Percentiles rank a stretch among this genome's conserved stretches.
Conservation (phyloP, 441 rosid species). For the Daphne laureola region DNA sequence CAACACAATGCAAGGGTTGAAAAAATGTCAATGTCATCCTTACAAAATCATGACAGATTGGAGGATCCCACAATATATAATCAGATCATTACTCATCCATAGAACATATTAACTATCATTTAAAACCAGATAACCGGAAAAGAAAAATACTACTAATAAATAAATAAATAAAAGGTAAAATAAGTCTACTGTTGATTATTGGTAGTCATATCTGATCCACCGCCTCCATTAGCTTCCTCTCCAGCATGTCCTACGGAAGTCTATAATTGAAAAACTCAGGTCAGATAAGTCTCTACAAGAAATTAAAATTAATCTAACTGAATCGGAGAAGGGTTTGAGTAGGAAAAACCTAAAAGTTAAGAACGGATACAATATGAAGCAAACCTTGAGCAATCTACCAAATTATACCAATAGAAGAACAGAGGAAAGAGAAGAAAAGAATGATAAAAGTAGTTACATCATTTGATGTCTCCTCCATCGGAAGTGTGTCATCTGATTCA, state of each 20-base stretch:
- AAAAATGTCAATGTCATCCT: not conserved
- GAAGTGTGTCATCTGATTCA: conserved; percentile 4
- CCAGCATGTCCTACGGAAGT: conserved; percentile 9
- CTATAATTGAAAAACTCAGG: conserved; percentile 8
- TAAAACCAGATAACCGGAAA: not conserved
- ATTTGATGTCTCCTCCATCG: conserved; percentile 11
- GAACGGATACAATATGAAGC: not conserved
- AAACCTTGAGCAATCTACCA: not conserved
- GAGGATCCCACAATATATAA: conserved; percentile 1
- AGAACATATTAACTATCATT: not conserved
- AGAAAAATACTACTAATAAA: too few relatives aligned
- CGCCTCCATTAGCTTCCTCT: conserved; percentile 10
- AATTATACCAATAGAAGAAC: conserved; percentile 6
- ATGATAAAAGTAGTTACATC: conserved; percentile 9
- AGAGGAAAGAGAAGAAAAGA: not conserved
- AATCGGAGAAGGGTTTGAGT: not conserved
- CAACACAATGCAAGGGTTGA: conserved; percentile 2
- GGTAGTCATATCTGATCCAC: conserved; percentile 5
- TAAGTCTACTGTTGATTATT: conserved; percentile 13
- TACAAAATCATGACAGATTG: not conserved
- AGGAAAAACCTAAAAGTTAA: not conserved
- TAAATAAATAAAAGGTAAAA: conserved; percentile 6
- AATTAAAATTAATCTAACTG: not conserved
- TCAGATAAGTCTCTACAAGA: conserved; percentile 1
- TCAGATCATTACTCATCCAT: not conserved